Percentiles rank a stretch among this genome's conserved stretches.
phyloP scores from a whole-genome alignment of 2,329 filamentous ascomycete species.

The Exophiala oligosperma region DNA sequence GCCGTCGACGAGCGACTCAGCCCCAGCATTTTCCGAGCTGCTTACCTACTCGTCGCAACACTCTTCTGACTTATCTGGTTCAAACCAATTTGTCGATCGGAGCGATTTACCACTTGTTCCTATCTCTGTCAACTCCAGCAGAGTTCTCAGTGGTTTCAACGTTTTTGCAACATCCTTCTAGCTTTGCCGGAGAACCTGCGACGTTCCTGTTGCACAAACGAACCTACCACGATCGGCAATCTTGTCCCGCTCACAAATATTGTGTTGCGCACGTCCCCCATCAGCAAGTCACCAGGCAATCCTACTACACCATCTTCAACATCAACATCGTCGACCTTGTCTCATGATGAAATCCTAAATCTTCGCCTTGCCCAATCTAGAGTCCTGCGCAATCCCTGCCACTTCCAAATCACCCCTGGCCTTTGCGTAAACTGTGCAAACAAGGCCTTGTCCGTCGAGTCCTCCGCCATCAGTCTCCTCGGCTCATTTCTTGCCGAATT shows the following conservation, averaged over 20 bases:
- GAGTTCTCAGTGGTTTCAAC: background rate
- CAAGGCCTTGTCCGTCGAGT: background rate
- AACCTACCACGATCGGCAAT: conserved; percentile 22
- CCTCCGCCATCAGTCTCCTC: background rate
- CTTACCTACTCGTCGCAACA: conserved; percentile 3
- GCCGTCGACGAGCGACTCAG: background rate
- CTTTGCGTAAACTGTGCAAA: conserved; percentile 8
- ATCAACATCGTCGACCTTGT: conserved; percentile 17
- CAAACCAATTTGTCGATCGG: too few relatives aligned
- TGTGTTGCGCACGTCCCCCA: conserved; percentile 15
- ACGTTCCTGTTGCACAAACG: conserved; percentile 23
- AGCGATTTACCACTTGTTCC: background rate
- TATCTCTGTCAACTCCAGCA: background rate
- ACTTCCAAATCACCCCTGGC: background rate
- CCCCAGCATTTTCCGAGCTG: background rate
- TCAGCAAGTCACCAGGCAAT: conserved; percentile 9
- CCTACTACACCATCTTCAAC: conserved; percentile 12
- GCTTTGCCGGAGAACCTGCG: conserved; percentile 16
- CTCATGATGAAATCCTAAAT: conserved; percentile 19
- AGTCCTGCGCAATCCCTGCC: conserved; percentile 3
- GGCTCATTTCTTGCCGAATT: conserved; percentile 9
- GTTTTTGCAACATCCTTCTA: conserved; percentile 1
- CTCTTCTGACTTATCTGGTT: background rate
- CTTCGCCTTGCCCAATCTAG: background rate
- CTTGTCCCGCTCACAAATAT: conserved; percentile 24